Percentiles rank a stretch among this genome's conserved stretches.
Conservation (phyloP, 257 asterid species). For the Leonotis leonurus region DNA sequence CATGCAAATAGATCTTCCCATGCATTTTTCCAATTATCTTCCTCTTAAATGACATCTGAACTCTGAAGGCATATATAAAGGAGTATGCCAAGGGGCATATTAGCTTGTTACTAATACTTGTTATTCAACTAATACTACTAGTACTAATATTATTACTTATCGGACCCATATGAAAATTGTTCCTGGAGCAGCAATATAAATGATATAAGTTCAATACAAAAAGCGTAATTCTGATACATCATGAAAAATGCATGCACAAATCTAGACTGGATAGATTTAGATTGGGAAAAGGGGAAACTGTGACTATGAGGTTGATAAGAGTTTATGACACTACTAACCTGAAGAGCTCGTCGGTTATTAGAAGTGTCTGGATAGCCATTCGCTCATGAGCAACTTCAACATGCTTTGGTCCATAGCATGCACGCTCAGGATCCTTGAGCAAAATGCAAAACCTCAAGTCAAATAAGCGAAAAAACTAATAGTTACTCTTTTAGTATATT, state of each 20-base stretch:
- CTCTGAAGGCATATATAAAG: neutral
- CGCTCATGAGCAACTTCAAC: conserved; percentile 97
- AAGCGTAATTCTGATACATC: neutral
- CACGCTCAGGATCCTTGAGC: conserved; percentile 75
- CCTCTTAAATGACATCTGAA: neutral
- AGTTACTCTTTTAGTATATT: neutral
- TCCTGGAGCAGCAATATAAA: neutral
- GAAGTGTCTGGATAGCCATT: conserved; percentile 94
- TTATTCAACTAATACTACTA: neutral
- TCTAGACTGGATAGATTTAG: neutral
- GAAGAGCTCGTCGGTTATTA: conserved; percentile 89
- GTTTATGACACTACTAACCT: conserved; percentile 37
- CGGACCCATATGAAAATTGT: neutral
- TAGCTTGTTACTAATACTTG: neutral
- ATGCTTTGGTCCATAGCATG: conserved; percentile 96
- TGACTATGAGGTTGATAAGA: neutral
- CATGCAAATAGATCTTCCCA: neutral
- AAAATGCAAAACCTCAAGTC: conserved; percentile 15
- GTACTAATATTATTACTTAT: no score
- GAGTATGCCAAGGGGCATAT: neutral
- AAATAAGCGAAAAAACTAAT: neutral
- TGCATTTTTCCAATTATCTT: neutral
- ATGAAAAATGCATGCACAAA: neutral
- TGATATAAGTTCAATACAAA: neutral
- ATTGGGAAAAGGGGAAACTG: neutral